Evolutionary conservation across 2,329 filamentous ascomycete species (phyloP).

Genomic region (Helicocarpus griseus): DNA sequence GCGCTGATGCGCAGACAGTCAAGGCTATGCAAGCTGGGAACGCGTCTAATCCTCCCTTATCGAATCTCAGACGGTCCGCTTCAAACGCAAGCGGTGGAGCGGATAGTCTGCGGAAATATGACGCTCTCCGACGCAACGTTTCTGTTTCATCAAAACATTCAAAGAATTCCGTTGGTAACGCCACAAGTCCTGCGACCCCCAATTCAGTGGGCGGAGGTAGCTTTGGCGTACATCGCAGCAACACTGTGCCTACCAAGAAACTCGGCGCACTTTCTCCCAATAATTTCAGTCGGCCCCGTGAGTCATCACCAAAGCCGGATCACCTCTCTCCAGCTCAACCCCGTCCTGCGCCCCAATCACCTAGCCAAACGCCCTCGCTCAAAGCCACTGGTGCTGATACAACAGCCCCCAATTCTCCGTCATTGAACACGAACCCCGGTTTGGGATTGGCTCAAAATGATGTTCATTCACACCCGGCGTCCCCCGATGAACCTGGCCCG

Average conservation of each 20-base stretch:
- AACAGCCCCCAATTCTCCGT: constrained; percentile 7
- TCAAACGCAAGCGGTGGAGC: constrained; percentile 85
- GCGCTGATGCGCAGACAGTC: constrained; percentile 72
- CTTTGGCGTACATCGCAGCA: constrained; percentile 61
- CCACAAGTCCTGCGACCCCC: constrained; percentile 56
- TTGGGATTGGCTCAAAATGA: not conserved
- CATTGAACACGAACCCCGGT: not conserved
- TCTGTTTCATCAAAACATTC: constrained; percentile 89
- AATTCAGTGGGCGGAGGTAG: constrained; percentile 42
- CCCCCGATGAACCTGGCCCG: constrained; percentile 10
- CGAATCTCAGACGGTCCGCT: constrained; percentile 57
- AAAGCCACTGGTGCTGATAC: constrained; percentile 13
- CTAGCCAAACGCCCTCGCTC: constrained; percentile 19
- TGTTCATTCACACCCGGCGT: not conserved
- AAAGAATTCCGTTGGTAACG: constrained; percentile 56
- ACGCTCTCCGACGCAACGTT: constrained; percentile 66
- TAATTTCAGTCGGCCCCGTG: constrained; percentile 6
- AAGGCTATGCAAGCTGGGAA: constrained; percentile 59
- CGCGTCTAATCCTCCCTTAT: constrained; percentile 39
- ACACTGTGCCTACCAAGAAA: constrained; percentile 81
- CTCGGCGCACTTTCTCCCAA: constrained; percentile 35
- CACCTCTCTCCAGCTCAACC: constrained; percentile 20
- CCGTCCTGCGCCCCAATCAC: constrained; percentile 18
- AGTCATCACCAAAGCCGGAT: constrained; percentile 31
- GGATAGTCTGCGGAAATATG: constrained; percentile 74